Percentiles rank a stretch among this genome's conserved stretches.
phyloP scores from a whole-genome alignment of 169 alveolate genomes.

The Eimeria tenella region DNA sequence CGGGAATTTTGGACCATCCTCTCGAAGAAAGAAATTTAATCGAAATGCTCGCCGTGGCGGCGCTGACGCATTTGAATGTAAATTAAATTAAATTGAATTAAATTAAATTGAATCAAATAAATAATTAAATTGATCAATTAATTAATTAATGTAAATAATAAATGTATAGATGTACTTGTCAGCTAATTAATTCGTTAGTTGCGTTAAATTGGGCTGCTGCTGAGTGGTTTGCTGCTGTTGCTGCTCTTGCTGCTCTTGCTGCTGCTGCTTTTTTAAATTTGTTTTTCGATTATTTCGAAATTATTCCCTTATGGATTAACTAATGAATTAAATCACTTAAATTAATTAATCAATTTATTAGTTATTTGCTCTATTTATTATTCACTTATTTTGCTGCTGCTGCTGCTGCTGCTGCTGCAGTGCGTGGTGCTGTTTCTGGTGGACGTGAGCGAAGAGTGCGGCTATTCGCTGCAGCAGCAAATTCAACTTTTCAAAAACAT shows the following conservation, averaged over 20 bases:
- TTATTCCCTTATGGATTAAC: not conserved
- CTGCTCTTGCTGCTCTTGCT: not conserved
- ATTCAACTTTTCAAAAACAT: conserved; percentile 95
- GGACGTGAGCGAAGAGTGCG: conserved; percentile 98
- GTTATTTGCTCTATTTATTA: too few relatives aligned
- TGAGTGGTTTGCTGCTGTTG: too few relatives aligned
- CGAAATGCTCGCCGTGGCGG: conserved; percentile 99
- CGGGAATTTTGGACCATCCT: conserved; percentile 99
- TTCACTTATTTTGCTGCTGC: not conserved
- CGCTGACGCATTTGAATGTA: conserved; percentile 96
- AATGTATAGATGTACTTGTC: too few relatives aligned
- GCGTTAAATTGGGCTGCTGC: too few relatives aligned
- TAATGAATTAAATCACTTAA: too few relatives aligned
- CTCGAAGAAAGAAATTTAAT: conserved; percentile 98
- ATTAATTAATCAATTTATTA: too few relatives aligned
- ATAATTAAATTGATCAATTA: too few relatives aligned
- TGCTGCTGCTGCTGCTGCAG: conserved; percentile 50
- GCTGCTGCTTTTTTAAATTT: not conserved
- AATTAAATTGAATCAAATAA: too few relatives aligned
- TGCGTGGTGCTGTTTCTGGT: conserved; percentile 91
- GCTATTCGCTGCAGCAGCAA: conserved; percentile 96
- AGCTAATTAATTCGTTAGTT: too few relatives aligned
- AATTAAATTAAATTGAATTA: too few relatives aligned
- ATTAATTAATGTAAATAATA: too few relatives aligned
- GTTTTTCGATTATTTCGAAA: not conserved